A percentile compares a stretch with the other conserved stretches of the same genome.
Conservation (phyloP, 495 filamentous ascomycete genomes). For the Neurospora sp. region DNA sequence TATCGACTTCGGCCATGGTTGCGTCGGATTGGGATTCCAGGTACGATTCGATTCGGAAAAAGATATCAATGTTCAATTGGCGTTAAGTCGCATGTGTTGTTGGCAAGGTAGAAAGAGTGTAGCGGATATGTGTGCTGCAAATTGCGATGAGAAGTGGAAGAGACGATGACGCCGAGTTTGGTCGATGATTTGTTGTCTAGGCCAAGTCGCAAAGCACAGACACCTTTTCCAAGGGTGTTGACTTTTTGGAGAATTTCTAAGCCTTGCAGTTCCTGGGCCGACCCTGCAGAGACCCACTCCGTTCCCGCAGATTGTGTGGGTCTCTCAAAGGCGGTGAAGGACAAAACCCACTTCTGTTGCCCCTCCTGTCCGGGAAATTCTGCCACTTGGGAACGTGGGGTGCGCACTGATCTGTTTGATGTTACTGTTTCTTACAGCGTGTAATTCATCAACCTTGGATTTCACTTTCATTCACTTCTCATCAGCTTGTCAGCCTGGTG, state of each 20-base stretch:
- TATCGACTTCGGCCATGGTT: constrained; percentile 13
- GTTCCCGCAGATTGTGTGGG: background rate
- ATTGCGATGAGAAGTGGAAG: background rate
- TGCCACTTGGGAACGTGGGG: constrained; percentile 24
- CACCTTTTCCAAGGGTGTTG: background rate
- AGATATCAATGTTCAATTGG: background rate
- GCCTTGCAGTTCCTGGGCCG: background rate
- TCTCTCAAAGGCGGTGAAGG: constrained; percentile 8
- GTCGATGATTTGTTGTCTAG: background rate
- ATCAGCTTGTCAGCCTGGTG: background rate
- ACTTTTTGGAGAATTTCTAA: background rate
- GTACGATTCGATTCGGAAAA: background rate
- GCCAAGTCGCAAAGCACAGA: background rate
- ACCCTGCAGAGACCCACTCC: background rate
- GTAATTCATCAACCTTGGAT: constrained; percentile 1
- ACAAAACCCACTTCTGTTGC: constrained; percentile 4
- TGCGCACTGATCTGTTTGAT: constrained; percentile 3
- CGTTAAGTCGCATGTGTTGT: background rate
- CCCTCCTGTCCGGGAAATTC: constrained; percentile 21
- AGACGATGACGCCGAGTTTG: background rate
- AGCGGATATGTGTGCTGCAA: background rate
- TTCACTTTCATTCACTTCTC: background rate
- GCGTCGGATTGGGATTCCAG: background rate
- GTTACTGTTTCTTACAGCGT: background rate
- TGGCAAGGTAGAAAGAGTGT: background rate